Evolutionary conservation across 169 alveolate genomes (phyloP).

Genomic region (Pseudocohnilembus persalinus): DNA sequence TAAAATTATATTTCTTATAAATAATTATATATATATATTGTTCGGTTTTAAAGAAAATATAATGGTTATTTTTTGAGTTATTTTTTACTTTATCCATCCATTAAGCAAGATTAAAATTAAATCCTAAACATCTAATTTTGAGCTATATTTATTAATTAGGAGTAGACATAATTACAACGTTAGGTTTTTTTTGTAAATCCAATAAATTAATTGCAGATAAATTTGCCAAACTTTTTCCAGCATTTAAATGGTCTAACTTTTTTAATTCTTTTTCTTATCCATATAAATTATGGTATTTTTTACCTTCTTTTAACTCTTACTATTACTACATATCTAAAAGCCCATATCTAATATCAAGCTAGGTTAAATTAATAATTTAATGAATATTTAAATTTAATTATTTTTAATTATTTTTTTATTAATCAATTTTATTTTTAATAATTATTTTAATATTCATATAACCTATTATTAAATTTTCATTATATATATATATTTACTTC

Average conservation of each 20-base stretch:
- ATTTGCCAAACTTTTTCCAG: slow-evolving; percentile 29
- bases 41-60: slow-evolving; percentile 10
- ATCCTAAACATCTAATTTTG: slow-evolving; percentile 61
- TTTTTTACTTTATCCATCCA: slow-evolving; percentile 77
- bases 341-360: background rate
- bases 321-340: slow-evolving; percentile 11
- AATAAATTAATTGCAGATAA: slow-evolving; percentile 17
- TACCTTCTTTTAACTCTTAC: slow-evolving; percentile 27
- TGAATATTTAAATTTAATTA: too few species aligned
- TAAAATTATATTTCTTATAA: background rate
- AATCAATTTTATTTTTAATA: too few species aligned
- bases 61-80: slow-evolving; percentile 23
- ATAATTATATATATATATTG: background rate
- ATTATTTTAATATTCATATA: slow-evolving; percentile 7
- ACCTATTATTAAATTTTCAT: background rate
- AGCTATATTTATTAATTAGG: slow-evolving; percentile 55
- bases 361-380: too few species aligned
- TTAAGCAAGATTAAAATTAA: slow-evolving; percentile 52
- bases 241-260: slow-evolving; percentile 1
- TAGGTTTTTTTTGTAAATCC: slow-evolving; percentile 35
- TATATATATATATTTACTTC: slow-evolving; percentile 15
- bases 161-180: slow-evolving; percentile 46
- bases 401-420: too few species aligned
- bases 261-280: slow-evolving; percentile 35
- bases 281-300: background rate